Evolutionary conservation across 2,329 filamentous ascomycete genomes (phyloP).

Genomic region (Xylariaceae sp.): DNA sequence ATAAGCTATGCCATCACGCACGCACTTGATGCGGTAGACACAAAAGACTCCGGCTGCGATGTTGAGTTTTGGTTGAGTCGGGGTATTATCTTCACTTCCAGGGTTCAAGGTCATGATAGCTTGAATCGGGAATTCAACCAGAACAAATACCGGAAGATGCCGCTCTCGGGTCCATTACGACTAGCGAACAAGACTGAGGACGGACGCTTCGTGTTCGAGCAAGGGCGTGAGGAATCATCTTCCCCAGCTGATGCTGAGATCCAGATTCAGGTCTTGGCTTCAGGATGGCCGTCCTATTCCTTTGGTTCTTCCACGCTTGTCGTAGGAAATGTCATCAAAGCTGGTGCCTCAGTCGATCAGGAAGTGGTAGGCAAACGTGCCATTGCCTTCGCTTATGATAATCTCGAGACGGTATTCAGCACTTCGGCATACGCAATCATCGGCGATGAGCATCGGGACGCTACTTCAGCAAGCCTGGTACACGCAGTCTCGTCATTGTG

Average conservation of each 20-base stretch:
- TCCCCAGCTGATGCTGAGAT: conserved; percentile 1
- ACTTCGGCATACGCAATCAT: conserved; percentile 12
- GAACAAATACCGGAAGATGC: neutral
- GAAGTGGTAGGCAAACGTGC: conserved; percentile 3
- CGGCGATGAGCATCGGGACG: neutral
- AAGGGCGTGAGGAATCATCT: neutral
- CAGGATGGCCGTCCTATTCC: conserved; percentile 12
- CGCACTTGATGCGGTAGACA: conserved; percentile 7
- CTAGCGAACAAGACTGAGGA: conserved; percentile 6
- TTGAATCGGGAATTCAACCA: conserved; percentile 7
- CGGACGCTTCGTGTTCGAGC: conserved; percentile 10
- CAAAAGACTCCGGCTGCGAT: conserved; percentile 24
- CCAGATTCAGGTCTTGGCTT: conserved; percentile 10
- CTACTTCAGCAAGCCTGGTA: neutral
- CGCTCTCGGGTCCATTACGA: conserved; percentile 6
- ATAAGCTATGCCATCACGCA: conserved; percentile 13
- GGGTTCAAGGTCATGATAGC: conserved; percentile 10
- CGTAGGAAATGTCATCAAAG: neutral
- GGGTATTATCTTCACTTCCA: conserved; percentile 18
- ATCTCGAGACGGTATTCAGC: conserved; percentile 4
- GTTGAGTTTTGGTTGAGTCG: conserved; percentile 26
- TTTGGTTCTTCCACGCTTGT: conserved; percentile 4
- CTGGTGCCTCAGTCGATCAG: neutral
- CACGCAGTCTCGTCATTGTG: conserved; percentile 4
- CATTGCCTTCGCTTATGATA: conserved; percentile 8